phyloP scores from a whole-genome alignment of 495 filamentous ascomycete species.

The Terfezia boudieri region DNA sequence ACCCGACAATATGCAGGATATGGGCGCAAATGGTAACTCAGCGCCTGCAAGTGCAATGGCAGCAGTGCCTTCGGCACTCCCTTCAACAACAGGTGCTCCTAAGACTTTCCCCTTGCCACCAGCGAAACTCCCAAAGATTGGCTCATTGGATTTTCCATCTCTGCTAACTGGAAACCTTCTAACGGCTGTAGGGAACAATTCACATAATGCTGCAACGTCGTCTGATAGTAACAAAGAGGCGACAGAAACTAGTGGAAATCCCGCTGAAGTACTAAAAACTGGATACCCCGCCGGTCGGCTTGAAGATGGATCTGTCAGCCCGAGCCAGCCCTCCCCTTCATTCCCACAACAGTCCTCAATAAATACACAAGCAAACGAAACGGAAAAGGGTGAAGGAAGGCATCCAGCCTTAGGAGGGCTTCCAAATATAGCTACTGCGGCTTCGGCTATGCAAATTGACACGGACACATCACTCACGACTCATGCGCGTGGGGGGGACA shows the following conservation, averaged over 20 bases:
- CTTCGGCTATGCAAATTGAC: constrained; percentile 15
- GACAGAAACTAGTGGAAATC: neutral
- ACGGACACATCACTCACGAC: constrained; percentile 6
- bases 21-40: neutral
- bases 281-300: neutral
- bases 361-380: neutral
- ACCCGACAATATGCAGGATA: neutral
- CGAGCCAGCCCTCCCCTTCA: neutral
- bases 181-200: neutral
- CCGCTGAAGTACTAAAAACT: neutral
- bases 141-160: neutral
- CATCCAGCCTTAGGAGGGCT: constrained; percentile 1
- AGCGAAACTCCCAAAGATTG: neutral
- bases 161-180: too few species aligned
- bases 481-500: constrained; percentile 3
- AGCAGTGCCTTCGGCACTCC: neutral
- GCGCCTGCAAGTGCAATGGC: neutral
- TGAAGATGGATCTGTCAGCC: neutral
- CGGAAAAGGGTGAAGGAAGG: neutral
- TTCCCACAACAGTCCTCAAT: too few species aligned
- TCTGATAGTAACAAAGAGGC: neutral
- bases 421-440: constrained; percentile 15
- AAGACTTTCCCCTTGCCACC: neutral
- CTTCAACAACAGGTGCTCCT: neutral
- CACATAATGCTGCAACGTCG: neutral